Evolutionary conservation across 306 rosid genomes (phyloP), one percentile per base, ranked within the genome.

Genomic region (Cucurbita pepo): DNA sequence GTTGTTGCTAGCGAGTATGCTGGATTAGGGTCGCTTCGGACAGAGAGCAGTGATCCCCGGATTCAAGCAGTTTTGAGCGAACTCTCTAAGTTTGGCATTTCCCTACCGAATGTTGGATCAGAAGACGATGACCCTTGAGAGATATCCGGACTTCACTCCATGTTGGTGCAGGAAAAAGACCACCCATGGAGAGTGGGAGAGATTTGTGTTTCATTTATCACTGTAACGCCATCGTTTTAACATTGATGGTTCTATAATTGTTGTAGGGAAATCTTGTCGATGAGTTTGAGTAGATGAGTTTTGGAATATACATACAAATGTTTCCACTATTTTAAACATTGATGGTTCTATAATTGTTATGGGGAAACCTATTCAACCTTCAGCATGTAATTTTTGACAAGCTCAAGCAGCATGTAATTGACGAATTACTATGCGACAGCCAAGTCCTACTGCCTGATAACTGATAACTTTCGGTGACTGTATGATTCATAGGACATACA

Each of bases 1-100:
- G 86, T 83, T 79, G 99, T 96, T 75, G 99, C 99, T 22, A 74
- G 77, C 70, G 96, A 91, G 75, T 95, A 89, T 43, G 30, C 81
- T 4, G 96, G 90, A 75, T 85, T 91, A 72, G 64, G 38, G 73
- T 37, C 63, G 16, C 87, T 79, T 61, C 75, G 53, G 57, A 76
- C 80, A 16, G 97, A 91, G 22, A 37, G 86, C 44, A 84, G 85
- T 70, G 95, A 89, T 72, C 71, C 69, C 75, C 92, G 81, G 73
- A 79, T 85, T 80, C 88, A 84, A 83, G 97, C 88, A 62, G 91
- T 89, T 55, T 81, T 95, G 82, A 82, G 56, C 56, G 97, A 89
- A 81, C 76, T 91, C 45, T 85, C 97, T 44, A 91, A 81, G 84
- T 85, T 88, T 65, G 79, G 91, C 83, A 79, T 87, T 75, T 86